Conservation (phyloP, 2,329 filamentous ascomycete genomes). For the Metarhizium anisopliae region DNA sequence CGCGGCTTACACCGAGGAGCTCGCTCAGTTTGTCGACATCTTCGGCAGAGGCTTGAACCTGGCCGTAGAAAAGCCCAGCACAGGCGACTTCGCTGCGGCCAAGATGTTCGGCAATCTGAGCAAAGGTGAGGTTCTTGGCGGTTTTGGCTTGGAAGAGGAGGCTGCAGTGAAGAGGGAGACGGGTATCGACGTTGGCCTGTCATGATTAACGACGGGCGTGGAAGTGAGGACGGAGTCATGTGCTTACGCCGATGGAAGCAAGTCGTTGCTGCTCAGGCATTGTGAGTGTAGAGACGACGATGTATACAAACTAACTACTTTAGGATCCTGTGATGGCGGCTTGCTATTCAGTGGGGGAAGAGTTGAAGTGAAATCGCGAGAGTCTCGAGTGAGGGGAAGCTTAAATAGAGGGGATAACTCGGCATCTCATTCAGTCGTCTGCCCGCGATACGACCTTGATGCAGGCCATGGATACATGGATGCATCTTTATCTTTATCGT, state of each 20-base stretch:
- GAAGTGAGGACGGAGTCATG: neutral
- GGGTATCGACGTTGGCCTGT: conserved; percentile 55
- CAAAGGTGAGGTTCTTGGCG: conserved; percentile 65
- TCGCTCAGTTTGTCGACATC: conserved; percentile 58
- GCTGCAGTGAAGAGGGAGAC: conserved; percentile 61
- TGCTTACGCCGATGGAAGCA: conserved; percentile 5
- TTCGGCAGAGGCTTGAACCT: conserved; percentile 62
- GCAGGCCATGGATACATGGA: neutral
- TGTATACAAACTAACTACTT: neutral
- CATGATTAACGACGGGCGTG: neutral
- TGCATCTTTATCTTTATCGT: neutral
- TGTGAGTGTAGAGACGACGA: neutral
- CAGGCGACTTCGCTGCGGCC: conserved; percentile 75
- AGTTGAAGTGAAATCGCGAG: neutral
- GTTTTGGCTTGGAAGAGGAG: conserved; percentile 69
- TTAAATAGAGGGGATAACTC: neutral
- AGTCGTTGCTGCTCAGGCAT: conserved; percentile 2
- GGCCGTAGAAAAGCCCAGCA: conserved; percentile 86
- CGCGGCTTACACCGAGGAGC: conserved; percentile 52
- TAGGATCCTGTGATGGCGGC: neutral
- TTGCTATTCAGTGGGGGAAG: neutral
- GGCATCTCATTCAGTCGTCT: neutral
- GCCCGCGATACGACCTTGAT: neutral
- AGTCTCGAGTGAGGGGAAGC: neutral
- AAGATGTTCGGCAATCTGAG: conserved; percentile 63